phyloP scores from a whole-genome alignment of 2,329 filamentous ascomycete species.

The Alternaria alternata region DNA sequence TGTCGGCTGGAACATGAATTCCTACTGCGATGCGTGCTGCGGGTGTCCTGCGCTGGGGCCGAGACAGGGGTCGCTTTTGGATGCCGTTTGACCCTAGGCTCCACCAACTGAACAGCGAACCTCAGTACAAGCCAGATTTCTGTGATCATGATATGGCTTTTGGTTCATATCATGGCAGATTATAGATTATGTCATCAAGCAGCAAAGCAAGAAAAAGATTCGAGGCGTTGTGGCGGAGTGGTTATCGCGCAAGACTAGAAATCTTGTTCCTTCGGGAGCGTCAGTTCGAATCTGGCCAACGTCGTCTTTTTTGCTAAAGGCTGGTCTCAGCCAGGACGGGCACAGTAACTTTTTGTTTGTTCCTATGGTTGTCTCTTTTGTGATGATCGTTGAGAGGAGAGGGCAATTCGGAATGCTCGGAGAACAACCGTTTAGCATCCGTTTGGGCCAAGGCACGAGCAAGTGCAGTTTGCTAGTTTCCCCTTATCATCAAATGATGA shows the following conservation, averaged over 20 bases:
- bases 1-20: neutral
- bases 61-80: neutral
- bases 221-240: slow-evolving; percentile 10
- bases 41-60: neutral
- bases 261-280: slow-evolving; percentile 23
- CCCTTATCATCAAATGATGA: neutral
- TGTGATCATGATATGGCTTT: accelerated
- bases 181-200: neutral
- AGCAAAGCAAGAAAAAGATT: neutral
- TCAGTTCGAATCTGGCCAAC: slow-evolving; percentile 23
- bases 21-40: neutral
- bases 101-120: neutral
- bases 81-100: neutral
- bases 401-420: too few relatives aligned
- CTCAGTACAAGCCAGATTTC: too few relatives aligned
- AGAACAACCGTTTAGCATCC: neutral
- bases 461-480: neutral
- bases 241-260: slow-evolving; percentile 23
- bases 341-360: too few relatives aligned
- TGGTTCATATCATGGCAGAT: accelerated
- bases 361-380: neutral
- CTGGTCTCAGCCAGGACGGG: neutral
- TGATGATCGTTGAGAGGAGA: too few relatives aligned
- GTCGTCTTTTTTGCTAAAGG: slow-evolving; percentile 8
- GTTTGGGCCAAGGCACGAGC: neutral